Base-by-base conservation (phyloP, 1,139 yeast species). In the Candida dubliniensis region DNA sequence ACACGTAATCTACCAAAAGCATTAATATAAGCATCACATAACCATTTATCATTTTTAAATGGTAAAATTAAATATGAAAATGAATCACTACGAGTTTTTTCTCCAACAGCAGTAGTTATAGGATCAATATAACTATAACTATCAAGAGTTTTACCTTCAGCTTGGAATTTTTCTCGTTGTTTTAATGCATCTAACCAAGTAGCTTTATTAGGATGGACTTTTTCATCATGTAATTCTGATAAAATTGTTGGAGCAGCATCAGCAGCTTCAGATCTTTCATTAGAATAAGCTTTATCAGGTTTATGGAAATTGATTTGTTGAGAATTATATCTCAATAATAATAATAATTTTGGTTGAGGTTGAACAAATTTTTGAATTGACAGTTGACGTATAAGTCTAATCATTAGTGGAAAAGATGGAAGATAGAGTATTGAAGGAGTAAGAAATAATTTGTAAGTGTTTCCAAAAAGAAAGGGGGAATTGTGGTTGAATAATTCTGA, bases 1-100 rank as follows among this genome's bases (percentile, higher is more conserved):
- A 87, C 89, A 57, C 96, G 74, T 59, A 91, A 75, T 51, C 96
- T 77, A 18, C 97, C 97, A 47, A 83, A 85, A 2, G 96, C 90
- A 63, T 87, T 88, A 56, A 88, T 85, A 60, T 90, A 90, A 38
- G 93, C 82, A 60, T 90, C 97, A 54, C 95, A 80, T 33, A 88
- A 71, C 82, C 87, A 84, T 40, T 79, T 71, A 60, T 90, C 96
- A 48, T 86, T 87, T 59, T 87, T 87, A 69, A 90, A 90, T 0
- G 96, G 96, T 43, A 90, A 71, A 2, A 79, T 69, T 45, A 88
- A 74, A 56, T 77, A 87, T 13, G 88, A 76, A 58, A 89, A 89
- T 9, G 95, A 86, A 53, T 87, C 96, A 26, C 69, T 71, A 46
- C 95, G 74, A 1, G 93, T 82, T 60, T 81, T 81, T 52, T 87